phyloP scores from a whole-genome alignment of 305 asterid genomes.

The Fraxinus ornus region DNA sequence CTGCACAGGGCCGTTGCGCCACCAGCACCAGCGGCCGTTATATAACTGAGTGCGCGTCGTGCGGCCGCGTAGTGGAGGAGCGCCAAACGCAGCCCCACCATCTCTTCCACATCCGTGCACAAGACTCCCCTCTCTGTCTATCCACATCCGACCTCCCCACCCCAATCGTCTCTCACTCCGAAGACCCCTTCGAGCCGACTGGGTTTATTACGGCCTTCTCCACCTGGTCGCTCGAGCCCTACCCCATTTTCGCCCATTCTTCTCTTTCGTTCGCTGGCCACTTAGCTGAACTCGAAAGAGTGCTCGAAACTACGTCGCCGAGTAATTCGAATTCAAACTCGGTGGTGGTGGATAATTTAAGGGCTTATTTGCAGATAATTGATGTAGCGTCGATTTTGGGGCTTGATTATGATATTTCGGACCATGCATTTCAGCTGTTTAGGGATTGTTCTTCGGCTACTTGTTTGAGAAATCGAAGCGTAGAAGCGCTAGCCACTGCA shows the following conservation, averaged over 20 bases:
- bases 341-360: conserved; percentile 82
- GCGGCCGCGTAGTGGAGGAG: too few relatives aligned
- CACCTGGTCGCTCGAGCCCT: conserved; percentile 93
- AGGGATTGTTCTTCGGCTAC: conserved; percentile 94
- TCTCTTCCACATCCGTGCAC: too few relatives aligned
- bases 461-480: conserved; percentile 93
- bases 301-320: conserved; percentile 77
- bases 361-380: conserved; percentile 94
- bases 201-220: conserved; percentile 39
- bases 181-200: too few relatives aligned
- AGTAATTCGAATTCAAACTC: conserved; percentile 46
- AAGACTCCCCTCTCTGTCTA: too few relatives aligned
- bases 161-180: too few relatives aligned
- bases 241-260: conserved; percentile 75
- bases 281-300: conserved; percentile 87
- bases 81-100: conserved; percentile 40
- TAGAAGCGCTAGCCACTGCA: conserved; percentile 95
- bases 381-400: conserved; percentile 89
- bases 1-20: conserved; percentile 71
- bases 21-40: conserved; percentile 63
- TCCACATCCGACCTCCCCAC: too few relatives aligned
- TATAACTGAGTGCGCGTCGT: conserved; percentile 78
- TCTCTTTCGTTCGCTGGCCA: conserved; percentile 83
- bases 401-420: conserved; percentile 80
- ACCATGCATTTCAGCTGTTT: conserved; percentile 93